Percentiles rank a stretch among this genome's conserved stretches.
phyloP scores from a whole-genome alignment of 2,329 filamentous ascomycete genomes.

The Penicillium psychrosexuale region DNA sequence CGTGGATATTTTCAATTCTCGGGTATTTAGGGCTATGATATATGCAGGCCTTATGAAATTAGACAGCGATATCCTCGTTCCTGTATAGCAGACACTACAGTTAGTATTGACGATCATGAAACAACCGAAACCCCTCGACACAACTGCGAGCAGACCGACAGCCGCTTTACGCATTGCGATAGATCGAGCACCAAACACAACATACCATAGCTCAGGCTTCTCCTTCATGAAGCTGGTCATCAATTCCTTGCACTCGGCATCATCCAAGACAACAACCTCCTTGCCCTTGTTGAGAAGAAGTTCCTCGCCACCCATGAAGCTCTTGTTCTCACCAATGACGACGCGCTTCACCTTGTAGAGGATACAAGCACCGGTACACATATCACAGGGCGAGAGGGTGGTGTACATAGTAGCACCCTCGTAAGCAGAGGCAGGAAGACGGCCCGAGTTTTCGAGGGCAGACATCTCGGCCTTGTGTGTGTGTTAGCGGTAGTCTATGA shows the following conservation, averaged over 20 bases:
- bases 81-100: slow-evolving; percentile 31
- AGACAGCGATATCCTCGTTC: slow-evolving; percentile 60
- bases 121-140: not conserved
- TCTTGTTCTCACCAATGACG: slow-evolving; percentile 75
- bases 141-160: not conserved
- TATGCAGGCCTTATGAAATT: slow-evolving; percentile 22
- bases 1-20: slow-evolving; percentile 3
- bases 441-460: slow-evolving; percentile 70
- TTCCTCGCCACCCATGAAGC: slow-evolving; percentile 69
- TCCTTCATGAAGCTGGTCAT: slow-evolving; percentile 71
- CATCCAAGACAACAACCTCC: slow-evolving; percentile 69
- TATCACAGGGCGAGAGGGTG: slow-evolving; percentile 74
- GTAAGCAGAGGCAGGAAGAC: slow-evolving; percentile 67
- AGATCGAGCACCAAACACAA: slow-evolving; percentile 15
- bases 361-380: slow-evolving; percentile 76
- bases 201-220: slow-evolving; percentile 68
- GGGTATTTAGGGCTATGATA: slow-evolving; percentile 9
- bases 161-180: not conserved
- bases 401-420: slow-evolving; percentile 78
- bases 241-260: slow-evolving; percentile 61
- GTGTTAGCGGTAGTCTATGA: not conserved
- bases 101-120: slow-evolving; percentile 14
- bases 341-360: slow-evolving; percentile 72
- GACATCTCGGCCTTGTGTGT: slow-evolving; percentile 66
- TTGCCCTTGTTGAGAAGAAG: slow-evolving; percentile 66